Conservation (phyloP, 1,139 yeast genomes). For the Suhomyces bribrorum region DNA sequence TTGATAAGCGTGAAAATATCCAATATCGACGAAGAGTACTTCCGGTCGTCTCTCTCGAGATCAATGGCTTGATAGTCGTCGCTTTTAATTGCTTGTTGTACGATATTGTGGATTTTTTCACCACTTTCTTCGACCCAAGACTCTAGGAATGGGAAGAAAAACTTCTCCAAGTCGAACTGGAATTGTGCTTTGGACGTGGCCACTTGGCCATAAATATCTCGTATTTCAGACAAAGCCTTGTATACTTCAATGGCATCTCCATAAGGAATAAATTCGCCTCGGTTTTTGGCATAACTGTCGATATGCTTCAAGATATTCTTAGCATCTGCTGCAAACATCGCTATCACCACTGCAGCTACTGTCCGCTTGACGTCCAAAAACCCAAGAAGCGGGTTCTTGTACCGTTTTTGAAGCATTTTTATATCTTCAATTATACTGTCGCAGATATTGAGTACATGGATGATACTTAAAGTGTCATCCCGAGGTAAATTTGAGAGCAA, state of each 20-base stretch:
- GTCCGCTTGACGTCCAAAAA: slow-evolving; percentile 55
- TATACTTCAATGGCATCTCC: slow-evolving; percentile 67
- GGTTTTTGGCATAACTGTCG: slow-evolving; percentile 41
- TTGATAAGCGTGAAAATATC: slow-evolving; percentile 68
- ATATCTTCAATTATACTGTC: slow-evolving; percentile 56
- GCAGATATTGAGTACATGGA: slow-evolving; percentile 62
- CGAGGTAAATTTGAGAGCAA: slow-evolving; percentile 62
- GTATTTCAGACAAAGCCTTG: slow-evolving; percentile 53
- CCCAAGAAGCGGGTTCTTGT: slow-evolving; percentile 63
- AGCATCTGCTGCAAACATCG: slow-evolving; percentile 66
- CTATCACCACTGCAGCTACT: slow-evolving; percentile 57
- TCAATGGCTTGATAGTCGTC: slow-evolving; percentile 62
- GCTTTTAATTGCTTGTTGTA: slow-evolving; percentile 53
- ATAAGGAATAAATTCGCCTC: slow-evolving; percentile 46
- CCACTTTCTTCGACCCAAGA: slow-evolving; percentile 60
- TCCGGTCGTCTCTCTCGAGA: slow-evolving; percentile 38
- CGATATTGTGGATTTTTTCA: slow-evolving; percentile 49
- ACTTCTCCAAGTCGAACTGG: slow-evolving; percentile 58
- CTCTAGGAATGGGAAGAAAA: slow-evolving; percentile 59
- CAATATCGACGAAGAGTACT: slow-evolving; percentile 55
- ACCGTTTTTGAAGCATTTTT: slow-evolving; percentile 56
- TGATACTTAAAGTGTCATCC: slow-evolving; percentile 57
- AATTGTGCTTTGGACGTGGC: slow-evolving; percentile 34
- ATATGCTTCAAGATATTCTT: slow-evolving; percentile 61
- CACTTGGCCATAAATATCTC: slow-evolving; percentile 57